These are phyloP conservation scores for Hondaea fermentalgiana DNA, from an alignment of 108 stramenopile genomes.

Conservation along the genomic window DNA sequence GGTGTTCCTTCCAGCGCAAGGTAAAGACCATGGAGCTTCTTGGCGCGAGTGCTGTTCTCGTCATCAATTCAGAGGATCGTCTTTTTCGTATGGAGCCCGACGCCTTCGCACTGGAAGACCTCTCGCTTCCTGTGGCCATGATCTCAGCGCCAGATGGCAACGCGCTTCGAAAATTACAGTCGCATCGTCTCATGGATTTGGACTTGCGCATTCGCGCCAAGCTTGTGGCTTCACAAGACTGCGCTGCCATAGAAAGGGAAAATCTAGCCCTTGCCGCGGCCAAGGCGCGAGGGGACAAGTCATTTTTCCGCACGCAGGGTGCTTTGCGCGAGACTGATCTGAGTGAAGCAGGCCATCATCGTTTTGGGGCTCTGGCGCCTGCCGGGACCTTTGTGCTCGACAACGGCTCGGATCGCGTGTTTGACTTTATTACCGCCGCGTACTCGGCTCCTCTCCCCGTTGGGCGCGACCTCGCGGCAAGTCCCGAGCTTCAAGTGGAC, in stretches of 20 bases:
- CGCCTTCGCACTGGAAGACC: background rate
- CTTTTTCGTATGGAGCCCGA: background rate
- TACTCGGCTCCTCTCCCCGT: background rate
- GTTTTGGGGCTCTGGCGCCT: background rate
- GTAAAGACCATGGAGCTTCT: conserved; percentile 21
- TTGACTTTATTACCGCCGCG: background rate
- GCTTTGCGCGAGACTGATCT: background rate
- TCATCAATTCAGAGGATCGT: conserved; percentile 16
- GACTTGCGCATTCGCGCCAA: background rate
- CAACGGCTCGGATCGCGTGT: background rate
- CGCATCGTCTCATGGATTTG: background rate
- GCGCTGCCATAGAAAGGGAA: background rate
- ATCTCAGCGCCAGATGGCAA: background rate
- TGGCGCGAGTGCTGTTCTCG: conserved; percentile 20
- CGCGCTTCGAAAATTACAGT: background rate
- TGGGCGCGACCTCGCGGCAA: background rate
- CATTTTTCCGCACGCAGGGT: background rate
- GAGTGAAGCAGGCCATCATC: background rate
- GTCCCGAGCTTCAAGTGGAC: background rate
- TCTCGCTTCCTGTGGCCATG: background rate
- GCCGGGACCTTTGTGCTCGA: background rate
- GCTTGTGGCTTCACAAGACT: background rate
- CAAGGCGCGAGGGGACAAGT: background rate
- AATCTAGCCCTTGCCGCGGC: background rate
- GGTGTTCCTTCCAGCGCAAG: conserved; percentile 35